A percentile compares a stretch with the other conserved stretches of the same genome.
Conservation (phyloP, 805 yeast genomes). For the Spathaspora passalidarum region DNA sequence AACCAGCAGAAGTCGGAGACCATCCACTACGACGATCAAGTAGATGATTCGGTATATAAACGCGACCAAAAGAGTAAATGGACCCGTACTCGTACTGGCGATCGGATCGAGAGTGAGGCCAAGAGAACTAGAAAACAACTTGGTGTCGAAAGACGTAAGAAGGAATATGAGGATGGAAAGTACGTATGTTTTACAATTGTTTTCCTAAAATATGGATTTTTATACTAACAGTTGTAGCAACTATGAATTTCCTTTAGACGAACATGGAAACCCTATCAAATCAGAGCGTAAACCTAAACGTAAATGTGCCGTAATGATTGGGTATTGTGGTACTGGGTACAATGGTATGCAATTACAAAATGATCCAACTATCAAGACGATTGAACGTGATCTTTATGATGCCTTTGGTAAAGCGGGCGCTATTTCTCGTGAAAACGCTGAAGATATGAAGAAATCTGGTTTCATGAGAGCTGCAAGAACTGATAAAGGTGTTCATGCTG, state of each 20-base stretch:
- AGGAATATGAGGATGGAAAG: constrained; percentile 31
- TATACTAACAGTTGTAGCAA: constrained; percentile 8
- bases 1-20: background rate
- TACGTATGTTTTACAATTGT: constrained; percentile 48
- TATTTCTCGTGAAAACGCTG: constrained; percentile 78
- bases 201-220: background rate
- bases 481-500: constrained; percentile 97
- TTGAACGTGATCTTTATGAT: constrained; percentile 82
- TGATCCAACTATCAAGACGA: constrained; percentile 84
- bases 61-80: constrained; percentile 40
- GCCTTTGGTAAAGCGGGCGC: constrained; percentile 89
- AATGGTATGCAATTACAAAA: constrained; percentile 85
- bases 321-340: constrained; percentile 95
- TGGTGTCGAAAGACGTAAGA: constrained; percentile 3
- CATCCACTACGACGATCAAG: constrained; percentile 23
- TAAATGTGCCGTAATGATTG: constrained; percentile 86
- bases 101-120: constrained; percentile 14
- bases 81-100: constrained; percentile 19
- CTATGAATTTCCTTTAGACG: constrained; percentile 50
- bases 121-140: constrained; percentile 19
- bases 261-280: constrained; percentile 56
- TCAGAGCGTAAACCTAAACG: constrained; percentile 75
- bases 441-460: constrained; percentile 82
- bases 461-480: constrained; percentile 87
- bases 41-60: constrained; percentile 37